These are phyloP conservation scores for Cyclotella sp. DNA, from an alignment of 108 stramenopile species.

Conservation along the genomic window DNA sequence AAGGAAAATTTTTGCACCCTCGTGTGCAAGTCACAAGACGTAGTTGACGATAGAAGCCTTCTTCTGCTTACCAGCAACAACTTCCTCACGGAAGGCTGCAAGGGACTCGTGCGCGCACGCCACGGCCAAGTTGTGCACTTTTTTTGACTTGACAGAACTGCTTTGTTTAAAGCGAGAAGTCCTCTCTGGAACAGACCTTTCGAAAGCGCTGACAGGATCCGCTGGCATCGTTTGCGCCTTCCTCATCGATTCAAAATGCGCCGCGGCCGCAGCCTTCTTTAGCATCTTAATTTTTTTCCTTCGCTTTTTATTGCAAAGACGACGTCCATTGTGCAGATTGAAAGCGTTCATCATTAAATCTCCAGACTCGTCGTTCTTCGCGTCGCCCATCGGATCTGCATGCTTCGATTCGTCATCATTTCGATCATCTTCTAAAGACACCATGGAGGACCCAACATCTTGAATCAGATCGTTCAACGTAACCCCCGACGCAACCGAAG, in stretches of 20 bases:
- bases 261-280: slow-evolving; percentile 75
- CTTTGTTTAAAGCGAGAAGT: slow-evolving; percentile 1
- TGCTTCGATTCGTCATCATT: slow-evolving; percentile 7
- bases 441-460: slow-evolving; percentile 6
- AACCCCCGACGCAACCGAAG: slow-evolving; percentile 47
- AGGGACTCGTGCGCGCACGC: slow-evolving; percentile 65
- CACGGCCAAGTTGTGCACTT: slow-evolving; percentile 49
- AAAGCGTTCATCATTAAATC: slow-evolving; percentile 6
- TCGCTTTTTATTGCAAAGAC: slow-evolving; percentile 74
- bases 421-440: slow-evolving; percentile 18
- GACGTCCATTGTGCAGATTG: slow-evolving; percentile 35
- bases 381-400: background rate
- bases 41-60: slow-evolving; percentile 13
- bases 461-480: slow-evolving; percentile 42
- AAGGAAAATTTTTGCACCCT: background rate
- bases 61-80: slow-evolving; percentile 5
- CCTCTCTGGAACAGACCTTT: background rate
- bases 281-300: slow-evolving; percentile 70
- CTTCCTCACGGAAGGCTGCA: slow-evolving; percentile 53
- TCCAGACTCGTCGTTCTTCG: background rate
- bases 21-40: slow-evolving; percentile 12
- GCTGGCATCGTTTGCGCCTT: background rate
- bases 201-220: slow-evolving; percentile 2
- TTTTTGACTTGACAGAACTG: slow-evolving; percentile 21
- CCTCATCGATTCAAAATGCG: slow-evolving; percentile 27